Base-by-base conservation (phyloP, 345 rosid species). In the Litchi chinensis region DNA sequence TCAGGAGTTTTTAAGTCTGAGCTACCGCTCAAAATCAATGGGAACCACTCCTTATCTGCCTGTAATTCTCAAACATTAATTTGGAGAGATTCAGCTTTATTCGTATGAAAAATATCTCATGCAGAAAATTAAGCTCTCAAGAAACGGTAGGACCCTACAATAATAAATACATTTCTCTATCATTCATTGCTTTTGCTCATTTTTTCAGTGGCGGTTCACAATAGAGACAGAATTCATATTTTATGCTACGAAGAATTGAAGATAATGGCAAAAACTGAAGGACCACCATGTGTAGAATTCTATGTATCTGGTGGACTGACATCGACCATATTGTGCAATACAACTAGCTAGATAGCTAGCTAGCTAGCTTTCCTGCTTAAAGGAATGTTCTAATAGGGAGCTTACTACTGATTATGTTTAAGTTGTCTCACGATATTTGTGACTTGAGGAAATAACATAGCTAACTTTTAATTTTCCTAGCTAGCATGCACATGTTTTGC, bases 151-250 rank as follows among this genome's bases (percentile, higher is more conserved):
- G 24, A 43, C 71, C 68, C 54, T 54, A 52, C 57, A 5, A 11
- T 28, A 21, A 15, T 70, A 28, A 44, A 74, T 40, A 8, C 46
- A 19, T n/a, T 77, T 70, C 68, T 76, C 75, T 71, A 74, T 64
- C 76, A 57, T 75, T 72, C 76, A 66, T 76, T 79, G 65, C n/a
- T 79, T 79, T 68, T 66, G 62, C 77, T 81, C 24, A 46, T 52
- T 10, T 71, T 32, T 69, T 77, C 83, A 82, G 78, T 78, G 71
- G 78, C 83, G 79, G 80, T 56, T 79, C 10, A 52, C 19, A 80
- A 70, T 70, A 72, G 82, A 83, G 89, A 88, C 89, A 87, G 83
- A 79, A 1, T 68, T 43, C 40, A 69, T 68, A 79, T 64, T 77
- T 64, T 28, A 62, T 26, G 80, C 77, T 63, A 10, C 13, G 21